phyloP scores from a whole-genome alignment of 1,284 basidiomycete genomes.

The Phellinidium pouzarii region DNA sequence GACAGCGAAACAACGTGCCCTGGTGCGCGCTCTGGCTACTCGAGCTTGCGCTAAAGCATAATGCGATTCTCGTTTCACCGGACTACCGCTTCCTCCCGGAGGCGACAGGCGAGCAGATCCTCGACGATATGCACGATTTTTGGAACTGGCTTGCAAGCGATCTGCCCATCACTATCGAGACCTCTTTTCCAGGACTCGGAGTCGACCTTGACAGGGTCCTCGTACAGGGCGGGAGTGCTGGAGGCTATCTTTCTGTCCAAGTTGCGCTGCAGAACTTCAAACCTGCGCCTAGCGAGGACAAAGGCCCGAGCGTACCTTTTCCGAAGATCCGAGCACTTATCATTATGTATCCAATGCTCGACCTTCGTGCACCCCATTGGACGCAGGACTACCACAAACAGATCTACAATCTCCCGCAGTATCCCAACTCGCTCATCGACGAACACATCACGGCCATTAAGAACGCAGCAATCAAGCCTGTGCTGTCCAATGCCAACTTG shows the following conservation, averaged over 20 bases:
- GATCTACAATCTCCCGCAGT: constrained; percentile 6
- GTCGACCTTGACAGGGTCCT: constrained; percentile 8
- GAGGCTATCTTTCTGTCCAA: constrained; percentile 14
- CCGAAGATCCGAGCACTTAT: constrained; percentile 2
- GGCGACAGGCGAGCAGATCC: constrained; percentile 2
- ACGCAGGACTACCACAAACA: constrained; percentile 9
- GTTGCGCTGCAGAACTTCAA: constrained; percentile 4
- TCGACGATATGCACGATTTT: constrained; percentile 14
- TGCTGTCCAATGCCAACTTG: not conserved
- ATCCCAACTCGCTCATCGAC: constrained; percentile 11
- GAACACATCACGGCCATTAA: constrained; percentile 5
- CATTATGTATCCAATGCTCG: constrained; percentile 10
- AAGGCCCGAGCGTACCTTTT: not conserved
- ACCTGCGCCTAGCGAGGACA: not conserved
- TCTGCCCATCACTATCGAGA: not conserved
- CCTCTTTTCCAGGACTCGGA: not conserved
- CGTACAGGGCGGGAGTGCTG: constrained; percentile 8
- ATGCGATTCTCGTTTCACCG: constrained; percentile 14
- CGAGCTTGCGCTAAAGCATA: constrained; percentile 12
- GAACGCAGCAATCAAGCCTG: not conserved
- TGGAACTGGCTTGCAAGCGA: constrained; percentile 8
- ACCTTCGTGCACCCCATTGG: constrained; percentile 6
- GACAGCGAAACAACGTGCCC: constrained; percentile 1
- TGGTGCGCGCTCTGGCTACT: constrained; percentile 11
- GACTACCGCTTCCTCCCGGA: constrained; percentile 16